phyloP scores from a whole-genome alignment of 768 basidiomycete species.

The Suillus luteus region DNA sequence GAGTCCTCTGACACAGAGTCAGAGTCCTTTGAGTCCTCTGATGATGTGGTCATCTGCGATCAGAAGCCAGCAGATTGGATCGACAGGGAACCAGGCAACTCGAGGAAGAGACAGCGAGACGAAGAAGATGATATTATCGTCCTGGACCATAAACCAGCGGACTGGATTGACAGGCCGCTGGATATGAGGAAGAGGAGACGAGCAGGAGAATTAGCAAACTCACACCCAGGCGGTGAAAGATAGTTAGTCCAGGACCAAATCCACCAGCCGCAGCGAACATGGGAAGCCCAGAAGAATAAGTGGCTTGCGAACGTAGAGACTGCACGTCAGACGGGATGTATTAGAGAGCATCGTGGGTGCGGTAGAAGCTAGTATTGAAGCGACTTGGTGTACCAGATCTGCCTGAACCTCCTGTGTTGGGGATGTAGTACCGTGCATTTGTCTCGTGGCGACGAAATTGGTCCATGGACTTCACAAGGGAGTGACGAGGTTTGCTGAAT shows the following conservation, averaged over 20 bases:
- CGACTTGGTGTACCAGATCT: slow-evolving; percentile 91
- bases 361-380: slow-evolving; percentile 94
- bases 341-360: slow-evolving; percentile 89
- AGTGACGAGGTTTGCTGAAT: slow-evolving; percentile 94
- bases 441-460: slow-evolving; percentile 94
- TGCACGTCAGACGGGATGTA: slow-evolving; percentile 96
- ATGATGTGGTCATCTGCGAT: no score
- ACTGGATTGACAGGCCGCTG: no score
- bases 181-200: no score
- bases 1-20: no score
- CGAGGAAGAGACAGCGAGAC: no score
- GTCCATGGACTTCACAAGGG: slow-evolving; percentile 87
- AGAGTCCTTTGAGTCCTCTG: no score
- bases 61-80: no score
- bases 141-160: no score
- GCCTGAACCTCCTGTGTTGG: slow-evolving; percentile 36
- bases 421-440: slow-evolving; percentile 78
- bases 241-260: slow-evolving; percentile 54
- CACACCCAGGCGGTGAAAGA: no score
- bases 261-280: slow-evolving; percentile 74
- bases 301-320: slow-evolving; percentile 94
- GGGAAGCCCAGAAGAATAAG: slow-evolving; percentile 89
- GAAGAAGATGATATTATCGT: no score
- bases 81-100: no score
- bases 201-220: no score